phyloP scores from a whole-genome alignment of 176 grass and related monocot genomes.

The Aechmea fasciata region DNA sequence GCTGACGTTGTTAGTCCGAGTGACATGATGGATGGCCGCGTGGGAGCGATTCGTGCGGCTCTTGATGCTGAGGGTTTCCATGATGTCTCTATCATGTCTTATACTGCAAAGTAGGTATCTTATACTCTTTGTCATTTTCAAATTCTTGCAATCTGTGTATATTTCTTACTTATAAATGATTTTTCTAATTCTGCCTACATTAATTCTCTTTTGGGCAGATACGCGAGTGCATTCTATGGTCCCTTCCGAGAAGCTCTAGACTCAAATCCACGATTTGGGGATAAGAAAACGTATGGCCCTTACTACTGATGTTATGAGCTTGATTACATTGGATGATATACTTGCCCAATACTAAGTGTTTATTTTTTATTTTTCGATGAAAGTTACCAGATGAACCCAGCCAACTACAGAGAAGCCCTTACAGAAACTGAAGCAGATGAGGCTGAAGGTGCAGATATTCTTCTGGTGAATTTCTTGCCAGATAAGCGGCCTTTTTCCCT shows the following conservation, averaged over 20 bases:
- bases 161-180: neutral
- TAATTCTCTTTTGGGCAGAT: conserved; percentile 38
- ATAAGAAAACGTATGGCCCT: conserved; percentile 89
- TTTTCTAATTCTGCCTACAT: conserved; percentile 12
- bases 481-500: neutral
- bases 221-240: conserved; percentile 96
- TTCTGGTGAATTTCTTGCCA: conserved; percentile 39
- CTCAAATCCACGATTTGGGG: conserved; percentile 95
- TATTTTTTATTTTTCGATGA: conserved; percentile 13
- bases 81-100: conserved; percentile 97
- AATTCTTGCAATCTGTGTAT: neutral
- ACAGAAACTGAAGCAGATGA: conserved; percentile 84
- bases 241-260: conserved; percentile 92
- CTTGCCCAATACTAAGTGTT: conserved; percentile 12
- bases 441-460: conserved; percentile 90
- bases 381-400: conserved; percentile 98
- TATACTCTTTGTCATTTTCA: conserved; percentile 5
- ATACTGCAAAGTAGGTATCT: conserved; percentile 78
- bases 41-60: conserved; percentile 78
- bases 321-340: neutral
- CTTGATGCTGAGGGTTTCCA: conserved; percentile 88
- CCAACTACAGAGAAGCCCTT: conserved; percentile 96
- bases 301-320: neutral
- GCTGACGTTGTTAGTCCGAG: conserved; percentile 96
- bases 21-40: conserved; percentile 96